A percentile compares a stretch with the other conserved stretches of the same genome.
These are phyloP conservation scores for Sordariomycetes sp. DNA, from an alignment of 2,329 filamentous ascomycete genomes.

Conservation along the genomic window DNA sequence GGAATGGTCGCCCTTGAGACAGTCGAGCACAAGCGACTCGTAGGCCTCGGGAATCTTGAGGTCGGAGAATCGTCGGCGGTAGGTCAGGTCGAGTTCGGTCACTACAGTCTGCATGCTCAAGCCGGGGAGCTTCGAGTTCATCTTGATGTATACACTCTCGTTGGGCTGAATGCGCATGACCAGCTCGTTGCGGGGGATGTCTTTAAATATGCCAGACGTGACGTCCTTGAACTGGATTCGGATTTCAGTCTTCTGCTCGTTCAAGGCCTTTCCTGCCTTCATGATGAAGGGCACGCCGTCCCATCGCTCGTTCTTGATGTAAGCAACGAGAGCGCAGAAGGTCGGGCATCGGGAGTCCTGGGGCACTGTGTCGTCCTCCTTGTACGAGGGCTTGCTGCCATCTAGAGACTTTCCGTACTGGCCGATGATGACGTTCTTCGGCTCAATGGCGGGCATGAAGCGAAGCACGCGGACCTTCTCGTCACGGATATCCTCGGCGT, in stretches of 20 bases:
- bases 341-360: slow-evolving; percentile 96
- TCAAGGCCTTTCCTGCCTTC: slow-evolving; percentile 97
- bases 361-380: slow-evolving; percentile 96
- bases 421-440: slow-evolving; percentile 99
- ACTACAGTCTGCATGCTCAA: slow-evolving; percentile 99
- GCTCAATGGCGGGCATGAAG: slow-evolving; percentile 88
- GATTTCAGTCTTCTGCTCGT: slow-evolving; percentile 99
- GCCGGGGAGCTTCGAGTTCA: slow-evolving; percentile 99
- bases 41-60: slow-evolving; percentile 99
- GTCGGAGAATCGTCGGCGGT: slow-evolving; percentile 96
- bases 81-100: slow-evolving; percentile 96
- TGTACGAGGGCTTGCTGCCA: slow-evolving; percentile 93
- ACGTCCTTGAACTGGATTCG: slow-evolving; percentile 99
- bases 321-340: slow-evolving; percentile 93
- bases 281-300: slow-evolving; percentile 98
- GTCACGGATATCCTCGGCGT: slow-evolving; percentile 93
- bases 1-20: slow-evolving; percentile 97
- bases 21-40: slow-evolving; percentile 94
- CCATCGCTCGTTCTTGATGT: slow-evolving; percentile 99
- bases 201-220: slow-evolving; percentile 98
- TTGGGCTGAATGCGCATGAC: slow-evolving; percentile 99
- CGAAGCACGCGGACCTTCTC: slow-evolving; percentile 96
- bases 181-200: slow-evolving; percentile 97
- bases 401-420: slow-evolving; percentile 97
- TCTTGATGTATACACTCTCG: slow-evolving; percentile 99